Base-by-base conservation (phyloP, 2,329 filamentous ascomycete genomes). In the Helicocarpus griseus region DNA sequence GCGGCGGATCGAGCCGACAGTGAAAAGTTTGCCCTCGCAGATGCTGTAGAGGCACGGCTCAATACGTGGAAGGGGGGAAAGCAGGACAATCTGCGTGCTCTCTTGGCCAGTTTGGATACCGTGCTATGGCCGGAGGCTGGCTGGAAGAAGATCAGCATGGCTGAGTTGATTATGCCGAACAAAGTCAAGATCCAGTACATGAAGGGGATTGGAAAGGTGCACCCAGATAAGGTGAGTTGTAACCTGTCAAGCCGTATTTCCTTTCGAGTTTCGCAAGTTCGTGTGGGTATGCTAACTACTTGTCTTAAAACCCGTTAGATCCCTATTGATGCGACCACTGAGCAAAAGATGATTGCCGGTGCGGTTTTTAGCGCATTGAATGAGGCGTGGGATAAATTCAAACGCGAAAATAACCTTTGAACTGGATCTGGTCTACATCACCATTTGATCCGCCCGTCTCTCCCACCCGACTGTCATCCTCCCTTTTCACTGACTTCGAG, bases 101-200 rank as follows among this genome's bases (percentile, higher is more conserved):
- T 98, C 47, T 72, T 98, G 35, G 87, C 86, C 2, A 95, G 89
- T 61, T 68, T 98, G 60, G 91, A 98, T 63, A 80, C 77, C 36
- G 89, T 98, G 26, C 77, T 98, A 26, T 98, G 93, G 93, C 83
- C 88, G 57, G 85, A 84, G 39, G 88, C 89, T 56, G 89, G 89
- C 3, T 98, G 93, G 93, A 96, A 95, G 75, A 95, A 94, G 74
- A 85, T 97, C 52, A 89, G 89, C 29, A 82, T 98, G 81, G 85
- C 90, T 57, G 93, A 98, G 72, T 70, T 98, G 60, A 86, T 98
- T 49, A 80, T 95, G 78, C 83, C 89, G 31, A 89, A 87, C 60
- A 95, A 91, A 76, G 93, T 97, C 67, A 98, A 98, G 80, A 85
- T 98, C 57, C 77, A 87, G 54, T 98, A 98, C 67, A 97, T 98